These are phyloP conservation scores for Solanum tacnaense DNA, from an alignment of 257 asterid species.

Conservation along the genomic window DNA sequence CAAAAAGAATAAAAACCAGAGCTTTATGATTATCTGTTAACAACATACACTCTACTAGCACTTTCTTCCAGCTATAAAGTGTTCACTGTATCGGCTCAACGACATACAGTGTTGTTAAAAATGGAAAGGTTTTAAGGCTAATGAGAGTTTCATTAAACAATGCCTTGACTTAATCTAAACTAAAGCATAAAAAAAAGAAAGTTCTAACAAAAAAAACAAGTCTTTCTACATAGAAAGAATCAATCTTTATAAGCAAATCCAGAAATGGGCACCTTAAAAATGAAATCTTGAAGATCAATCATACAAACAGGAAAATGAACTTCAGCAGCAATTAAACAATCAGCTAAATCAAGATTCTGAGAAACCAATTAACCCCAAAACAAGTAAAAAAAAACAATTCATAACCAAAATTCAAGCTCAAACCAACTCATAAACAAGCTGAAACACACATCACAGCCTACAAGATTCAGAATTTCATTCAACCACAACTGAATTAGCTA, in stretches of 20 bases:
- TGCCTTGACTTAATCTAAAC: neutral
- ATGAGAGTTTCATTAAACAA: neutral
- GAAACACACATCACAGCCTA: neutral
- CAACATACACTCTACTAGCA: neutral
- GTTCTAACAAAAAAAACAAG: neutral
- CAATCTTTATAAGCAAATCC: neutral
- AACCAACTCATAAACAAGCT: neutral
- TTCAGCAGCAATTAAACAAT: neutral
- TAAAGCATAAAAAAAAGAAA: neutral
- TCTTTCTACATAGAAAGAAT: neutral
- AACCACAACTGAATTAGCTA: neutral
- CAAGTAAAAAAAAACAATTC: neutral
- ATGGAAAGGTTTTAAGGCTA: neutral
- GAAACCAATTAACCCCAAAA: neutral
- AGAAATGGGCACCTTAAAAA: neutral
- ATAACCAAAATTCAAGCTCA: neutral
- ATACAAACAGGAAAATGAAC: constrained; percentile 3
- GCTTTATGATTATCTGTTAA: neutral
- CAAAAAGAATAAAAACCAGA: neutral
- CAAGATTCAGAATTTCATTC: neutral
- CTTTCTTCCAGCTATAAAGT: neutral
- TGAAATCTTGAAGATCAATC: neutral
- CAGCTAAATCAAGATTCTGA: neutral
- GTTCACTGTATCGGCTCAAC: neutral
- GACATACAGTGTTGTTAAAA: neutral